A percentile compares a stretch with the other conserved stretches of the same genome.
These are phyloP conservation scores for Trichophyton benhamiae DNA, from an alignment of 2,329 filamentous ascomycete genomes.

Conservation along the genomic window DNA sequence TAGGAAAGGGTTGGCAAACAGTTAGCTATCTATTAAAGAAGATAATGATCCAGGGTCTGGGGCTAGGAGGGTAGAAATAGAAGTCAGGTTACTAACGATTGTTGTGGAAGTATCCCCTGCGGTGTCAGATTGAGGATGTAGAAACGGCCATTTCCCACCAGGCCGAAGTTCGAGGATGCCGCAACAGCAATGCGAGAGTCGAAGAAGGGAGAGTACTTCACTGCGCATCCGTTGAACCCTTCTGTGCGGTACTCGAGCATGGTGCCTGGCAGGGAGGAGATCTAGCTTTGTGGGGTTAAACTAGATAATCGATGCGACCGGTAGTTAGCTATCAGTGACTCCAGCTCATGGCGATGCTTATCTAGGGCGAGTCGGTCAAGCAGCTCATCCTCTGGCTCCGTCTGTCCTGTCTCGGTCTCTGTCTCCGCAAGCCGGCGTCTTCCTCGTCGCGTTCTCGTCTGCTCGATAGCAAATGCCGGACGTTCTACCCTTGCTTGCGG, in stretches of 20 bases:
- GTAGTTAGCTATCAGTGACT: too few relatives aligned
- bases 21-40: neutral
- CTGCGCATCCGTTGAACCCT: conserved; percentile 89
- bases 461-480: neutral
- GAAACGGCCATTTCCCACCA: conserved; percentile 87
- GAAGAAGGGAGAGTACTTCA: conserved; percentile 98
- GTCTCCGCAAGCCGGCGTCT: neutral
- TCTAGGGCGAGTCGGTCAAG: neutral
- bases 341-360: neutral
- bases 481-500: neutral
- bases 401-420: neutral
- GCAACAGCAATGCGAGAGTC: conserved; percentile 87
- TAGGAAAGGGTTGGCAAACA: neutral
- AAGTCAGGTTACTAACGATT: conserved; percentile 47
- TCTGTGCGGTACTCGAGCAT: conserved; percentile 94
- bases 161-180: conserved; percentile 85
- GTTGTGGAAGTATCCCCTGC: conserved; percentile 71
- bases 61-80: neutral
- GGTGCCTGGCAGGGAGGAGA: conserved; percentile 14
- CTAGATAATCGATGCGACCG: neutral
- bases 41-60: neutral
- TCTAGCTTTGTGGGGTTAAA: neutral
- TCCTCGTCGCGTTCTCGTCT: neutral
- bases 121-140: conserved; percentile 74
- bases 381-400: neutral